Evolutionary conservation across 805 yeast species (phyloP), one percentile per base, ranked within the genome.

Genomic region (Kuraishia cidri): DNA sequence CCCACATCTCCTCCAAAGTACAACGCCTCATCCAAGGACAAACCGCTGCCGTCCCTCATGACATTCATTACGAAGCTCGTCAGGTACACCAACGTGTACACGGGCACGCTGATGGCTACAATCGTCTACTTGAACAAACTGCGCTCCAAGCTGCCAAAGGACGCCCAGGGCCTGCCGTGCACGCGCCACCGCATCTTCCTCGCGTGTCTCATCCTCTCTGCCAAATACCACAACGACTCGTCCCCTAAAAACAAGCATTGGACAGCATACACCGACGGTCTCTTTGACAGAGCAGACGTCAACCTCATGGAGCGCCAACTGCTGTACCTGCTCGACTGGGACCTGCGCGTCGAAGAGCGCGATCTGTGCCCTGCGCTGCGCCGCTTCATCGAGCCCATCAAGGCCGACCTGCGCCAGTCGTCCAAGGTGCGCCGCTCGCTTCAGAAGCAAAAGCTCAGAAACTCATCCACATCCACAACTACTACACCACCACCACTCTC

Each of bases 291-390:
- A 35, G 75, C 75, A 40, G 94, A 82, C 51, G 74, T 82, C 42
- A 81, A 80, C 53, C 61, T 80, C 39, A 82, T 82, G 87, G 94
- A 82, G 56, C 71, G 85, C 50, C 90, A 82, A 54, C 59, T 82
- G 37, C 61, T 81, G 33, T 73, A 66, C 47, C 60, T 81, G 32
- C 58, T 82, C 49, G 69, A 79, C 54, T 82, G 88, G 87, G 79
- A 82, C 51, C 59, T 80, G 39, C 56, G 61, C 36, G 66, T 72
- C 26, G 48, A 56, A 32, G 64, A 57, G 42, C 54, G 52, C 17
- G 77, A 73, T 36, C 59, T 72, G 52, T 43, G 53, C 28, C 40
- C 38, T 19, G 60, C 54, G 26, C 60, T 72, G 50, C 53, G 48
- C 37, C 52, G 60, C 37, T 69, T 72, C 61, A 58, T 73, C 41